Conservation (phyloP, 2,329 filamentous ascomycete species). For the Talaromyces sp. region DNA sequence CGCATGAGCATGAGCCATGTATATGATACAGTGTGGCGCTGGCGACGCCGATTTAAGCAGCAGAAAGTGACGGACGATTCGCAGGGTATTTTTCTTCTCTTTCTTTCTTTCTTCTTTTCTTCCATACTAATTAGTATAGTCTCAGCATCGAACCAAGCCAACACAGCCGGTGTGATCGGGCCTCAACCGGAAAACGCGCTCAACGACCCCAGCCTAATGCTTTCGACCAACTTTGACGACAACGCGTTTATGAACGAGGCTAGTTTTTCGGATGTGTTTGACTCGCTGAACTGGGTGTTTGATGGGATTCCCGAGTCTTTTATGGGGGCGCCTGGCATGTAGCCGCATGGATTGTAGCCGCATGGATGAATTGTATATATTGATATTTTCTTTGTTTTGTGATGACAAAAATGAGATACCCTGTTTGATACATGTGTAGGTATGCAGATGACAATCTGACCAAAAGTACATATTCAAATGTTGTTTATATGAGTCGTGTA, state of each 20-base stretch:
- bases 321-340: constrained; percentile 30
- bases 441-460: background rate
- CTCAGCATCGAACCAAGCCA: constrained; percentile 31
- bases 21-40: constrained; percentile 61
- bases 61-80: constrained; percentile 55
- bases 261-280: constrained; percentile 69
- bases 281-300: constrained; percentile 87
- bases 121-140: constrained; percentile 12
- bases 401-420: background rate
- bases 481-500: background rate
- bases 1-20: constrained; percentile 62
- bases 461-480: background rate
- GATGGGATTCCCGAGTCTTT: constrained; percentile 69
- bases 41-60: constrained; percentile 60
- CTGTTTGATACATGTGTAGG: background rate
- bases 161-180: constrained; percentile 21
- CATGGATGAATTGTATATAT: background rate
- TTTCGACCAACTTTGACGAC: constrained; percentile 31
- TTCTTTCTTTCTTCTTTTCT: constrained; percentile 11
- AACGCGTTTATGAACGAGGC: constrained; percentile 33
- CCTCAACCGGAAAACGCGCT: constrained; percentile 26
- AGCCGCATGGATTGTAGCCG: constrained; percentile 19
- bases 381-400: background rate
- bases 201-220: constrained; percentile 25
- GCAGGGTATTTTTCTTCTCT: constrained; percentile 48